These are phyloP conservation scores for Trichophyton mentagrophytes DNA, from an alignment of 2,329 filamentous ascomycete species.

Conservation along the genomic window DNA sequence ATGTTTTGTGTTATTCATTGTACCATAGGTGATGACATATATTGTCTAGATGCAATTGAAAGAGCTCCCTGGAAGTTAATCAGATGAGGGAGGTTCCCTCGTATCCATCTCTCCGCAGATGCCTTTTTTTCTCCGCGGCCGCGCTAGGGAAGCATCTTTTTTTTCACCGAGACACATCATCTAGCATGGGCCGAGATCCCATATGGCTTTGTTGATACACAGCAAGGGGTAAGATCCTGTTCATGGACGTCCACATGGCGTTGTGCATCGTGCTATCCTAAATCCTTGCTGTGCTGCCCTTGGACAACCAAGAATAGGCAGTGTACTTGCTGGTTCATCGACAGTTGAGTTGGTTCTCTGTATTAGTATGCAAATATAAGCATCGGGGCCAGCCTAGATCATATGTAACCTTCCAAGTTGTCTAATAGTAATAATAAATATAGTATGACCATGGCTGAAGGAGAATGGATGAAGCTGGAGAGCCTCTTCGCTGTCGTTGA, in stretches of 20 bases:
- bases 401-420: neutral
- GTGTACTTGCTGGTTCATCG: neutral
- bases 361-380: neutral
- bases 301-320: neutral
- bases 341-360: neutral
- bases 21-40: neutral
- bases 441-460: neutral
- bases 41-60: neutral
- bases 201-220: no score
- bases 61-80: neutral
- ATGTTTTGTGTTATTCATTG: no score
- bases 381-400: no score
- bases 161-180: neutral
- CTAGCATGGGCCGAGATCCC: no score
- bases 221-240: neutral
- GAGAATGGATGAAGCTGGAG: neutral
- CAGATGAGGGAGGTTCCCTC: neutral
- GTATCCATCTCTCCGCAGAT: neutral
- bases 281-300: neutral
- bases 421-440: neutral
- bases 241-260: neutral
- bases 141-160: conserved; percentile 1
- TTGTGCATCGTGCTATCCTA: neutral
- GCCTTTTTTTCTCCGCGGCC: neutral
- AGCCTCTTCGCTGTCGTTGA: neutral